These are phyloP conservation scores for Coemansia sp. DNA, from an alignment of 192 early-diverging fungal species.

Conservation along the genomic window DNA sequence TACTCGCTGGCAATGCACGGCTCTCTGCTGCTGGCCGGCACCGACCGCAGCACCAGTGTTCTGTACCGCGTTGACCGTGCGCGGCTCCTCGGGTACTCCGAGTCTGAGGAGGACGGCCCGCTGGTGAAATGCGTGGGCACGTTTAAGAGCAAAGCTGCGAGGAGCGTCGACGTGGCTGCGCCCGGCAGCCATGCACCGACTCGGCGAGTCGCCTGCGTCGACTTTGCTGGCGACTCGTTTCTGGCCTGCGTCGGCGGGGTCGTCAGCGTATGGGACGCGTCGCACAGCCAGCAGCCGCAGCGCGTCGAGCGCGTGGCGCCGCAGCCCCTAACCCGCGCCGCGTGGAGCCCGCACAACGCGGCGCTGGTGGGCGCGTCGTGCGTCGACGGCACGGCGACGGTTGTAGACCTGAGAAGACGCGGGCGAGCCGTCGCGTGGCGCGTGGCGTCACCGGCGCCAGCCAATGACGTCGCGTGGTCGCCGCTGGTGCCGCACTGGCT, in stretches of 20 bases:
- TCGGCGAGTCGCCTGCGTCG: slow-evolving; percentile 37
- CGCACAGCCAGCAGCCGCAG: slow-evolving; percentile 14
- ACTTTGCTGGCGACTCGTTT: slow-evolving; percentile 46
- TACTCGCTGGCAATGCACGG: slow-evolving; percentile 46
- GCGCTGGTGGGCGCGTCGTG: slow-evolving; percentile 37
- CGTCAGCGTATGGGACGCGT: slow-evolving; percentile 50
- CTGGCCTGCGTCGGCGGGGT: slow-evolving; percentile 46
- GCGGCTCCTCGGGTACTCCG: slow-evolving; percentile 29
- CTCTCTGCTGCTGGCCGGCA: slow-evolving; percentile 47
- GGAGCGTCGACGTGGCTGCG: slow-evolving; percentile 50
- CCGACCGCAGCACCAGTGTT: slow-evolving; percentile 48
- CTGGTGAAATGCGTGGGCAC: slow-evolving; percentile 48
- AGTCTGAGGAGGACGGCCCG: slow-evolving; percentile 15
- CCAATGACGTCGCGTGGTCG: slow-evolving; percentile 61
- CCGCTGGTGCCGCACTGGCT: slow-evolving; percentile 78
- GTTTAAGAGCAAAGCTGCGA: slow-evolving; percentile 50
- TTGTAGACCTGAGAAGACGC: slow-evolving; percentile 50
- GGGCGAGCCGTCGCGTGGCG: slow-evolving; percentile 58
- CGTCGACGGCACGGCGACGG: slow-evolving; percentile 31
- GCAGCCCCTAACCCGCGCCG: slow-evolving; percentile 33
- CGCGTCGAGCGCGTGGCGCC: slow-evolving; percentile 40
- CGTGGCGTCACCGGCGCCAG: background rate
- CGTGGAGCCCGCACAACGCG: slow-evolving; percentile 37
- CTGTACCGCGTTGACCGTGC: slow-evolving; percentile 52
- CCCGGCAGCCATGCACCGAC: slow-evolving; percentile 48